Conservation (phyloP, 2,329 filamentous ascomycete species). For the Penicillium hesseltinei region DNA sequence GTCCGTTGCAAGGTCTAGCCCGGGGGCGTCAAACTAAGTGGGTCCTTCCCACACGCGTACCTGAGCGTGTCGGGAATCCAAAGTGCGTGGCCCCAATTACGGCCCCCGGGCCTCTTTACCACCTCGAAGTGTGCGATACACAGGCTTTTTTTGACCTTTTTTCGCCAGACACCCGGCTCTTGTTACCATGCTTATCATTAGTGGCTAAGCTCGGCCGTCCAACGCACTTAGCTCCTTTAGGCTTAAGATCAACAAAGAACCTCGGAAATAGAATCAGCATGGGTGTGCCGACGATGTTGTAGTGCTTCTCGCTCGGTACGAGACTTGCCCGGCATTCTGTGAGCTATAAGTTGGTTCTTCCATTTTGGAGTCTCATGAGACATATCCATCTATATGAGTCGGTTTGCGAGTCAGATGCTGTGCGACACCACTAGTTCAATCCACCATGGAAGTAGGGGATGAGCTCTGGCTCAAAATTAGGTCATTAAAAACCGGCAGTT, state of each 20-base stretch:
- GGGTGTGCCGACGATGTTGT: background rate
- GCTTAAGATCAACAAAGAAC: conserved; percentile 15
- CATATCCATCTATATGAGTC: background rate
- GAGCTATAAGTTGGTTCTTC: background rate
- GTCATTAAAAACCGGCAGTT: background rate
- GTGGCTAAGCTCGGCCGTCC: conserved; percentile 1
- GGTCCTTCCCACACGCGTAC: conserved; percentile 4
- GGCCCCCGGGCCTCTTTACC: background rate
- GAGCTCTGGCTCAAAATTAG: background rate
- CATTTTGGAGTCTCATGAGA: background rate
- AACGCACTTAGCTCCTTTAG: conserved; percentile 9
- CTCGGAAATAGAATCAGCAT: conserved; percentile 8
- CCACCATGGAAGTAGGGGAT: conserved; percentile 1
- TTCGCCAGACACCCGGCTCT: conserved; percentile 9
- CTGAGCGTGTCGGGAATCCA: conserved; percentile 9
- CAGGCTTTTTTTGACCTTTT: conserved; percentile 1
- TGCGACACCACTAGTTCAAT: background rate
- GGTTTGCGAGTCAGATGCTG: background rate
- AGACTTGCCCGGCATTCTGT: background rate
- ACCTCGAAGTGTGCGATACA: background rate
- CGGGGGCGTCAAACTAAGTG: conserved; percentile 23
- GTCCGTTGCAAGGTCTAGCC: conserved; percentile 26
- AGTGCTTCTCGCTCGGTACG: background rate
- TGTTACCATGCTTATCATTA: conserved; percentile 1
- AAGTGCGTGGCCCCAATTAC: conserved; percentile 14